Base-by-base conservation (phyloP, 345 rosid genomes). In the Limnanthes douglasii region DNA sequence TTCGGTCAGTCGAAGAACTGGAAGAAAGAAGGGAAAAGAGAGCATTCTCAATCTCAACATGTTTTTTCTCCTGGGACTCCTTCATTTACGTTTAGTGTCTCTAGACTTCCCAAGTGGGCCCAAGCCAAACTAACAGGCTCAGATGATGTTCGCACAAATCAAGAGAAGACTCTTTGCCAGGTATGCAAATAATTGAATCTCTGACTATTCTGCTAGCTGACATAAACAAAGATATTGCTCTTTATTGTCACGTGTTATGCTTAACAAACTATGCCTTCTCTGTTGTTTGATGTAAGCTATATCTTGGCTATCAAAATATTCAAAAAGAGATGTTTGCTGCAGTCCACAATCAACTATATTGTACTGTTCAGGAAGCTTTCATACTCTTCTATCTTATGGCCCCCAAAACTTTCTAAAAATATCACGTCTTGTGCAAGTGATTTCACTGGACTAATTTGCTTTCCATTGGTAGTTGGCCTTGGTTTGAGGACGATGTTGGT, bases 91-190 rank as follows among this genome's bases (percentile, higher is more conserved):
- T 75, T 79, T 51, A 76, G 78, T 37, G 58, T 75, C 59, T 84
- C 93, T 40, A 58, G 83, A 43, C 78, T 84, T 57, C 95, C 95
- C 48, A 75, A 60, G 36, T 75, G 95, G 95, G 95, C 95, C 16
- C 93, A 73, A 60, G 46, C 59, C 13, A 75, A 69, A 66, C 69
- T 75, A 35, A 61, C 53, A 45, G 44, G 53, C 48, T 14, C 60
- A 3, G 46, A 21, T 49, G 46, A 19, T 37, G 41, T 45, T 48
- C 36, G 42, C 33, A 13, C 17, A 32, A 50, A 53, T 61, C 65
- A 62, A 21, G 55, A 51, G 39, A 54, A 50, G 50, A 26, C 43
- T 48, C 51, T 68, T 33, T 37, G 49, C 50, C 56, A 70, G 86
- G 93, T 84, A 78, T 35, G 34, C 46, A 9, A 34, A 18, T 55